phyloP scores from a whole-genome alignment of 805 yeast species.

The Cephaloascus albidus region DNA sequence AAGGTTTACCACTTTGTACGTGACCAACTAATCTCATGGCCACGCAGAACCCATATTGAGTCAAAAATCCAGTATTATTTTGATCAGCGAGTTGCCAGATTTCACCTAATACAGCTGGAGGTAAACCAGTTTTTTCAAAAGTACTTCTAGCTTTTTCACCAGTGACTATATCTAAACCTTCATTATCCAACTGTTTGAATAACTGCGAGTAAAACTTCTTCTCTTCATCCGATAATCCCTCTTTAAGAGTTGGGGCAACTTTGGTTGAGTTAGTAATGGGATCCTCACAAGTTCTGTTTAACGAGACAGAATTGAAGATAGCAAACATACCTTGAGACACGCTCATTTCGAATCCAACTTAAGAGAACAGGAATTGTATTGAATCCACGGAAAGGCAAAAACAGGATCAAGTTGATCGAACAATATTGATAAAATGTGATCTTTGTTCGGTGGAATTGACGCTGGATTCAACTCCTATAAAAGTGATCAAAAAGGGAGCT shows the following conservation, averaged over 20 bases:
- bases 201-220: conserved; percentile 62
- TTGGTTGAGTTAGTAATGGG: conserved; percentile 2
- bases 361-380: too few relatives aligned
- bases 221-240: conserved; percentile 65
- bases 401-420: too few relatives aligned
- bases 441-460: too few relatives aligned
- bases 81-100: conserved; percentile 94
- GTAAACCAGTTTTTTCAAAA: conserved; percentile 77
- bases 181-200: conserved; percentile 74
- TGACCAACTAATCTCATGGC: conserved; percentile 89
- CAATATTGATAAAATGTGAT: too few relatives aligned
- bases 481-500: too few relatives aligned
- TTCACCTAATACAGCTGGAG: conserved; percentile 72
- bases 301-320: not conserved
- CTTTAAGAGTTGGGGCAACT: conserved; percentile 27
- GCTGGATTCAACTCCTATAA: too few relatives aligned
- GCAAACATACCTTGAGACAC: not conserved
- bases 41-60: conserved; percentile 68
- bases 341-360: too few relatives aligned
- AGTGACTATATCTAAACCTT: conserved; percentile 70
- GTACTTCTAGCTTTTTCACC: conserved; percentile 81
- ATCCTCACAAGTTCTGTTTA: not conserved
- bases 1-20: conserved; percentile 61
- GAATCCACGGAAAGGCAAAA: too few relatives aligned
- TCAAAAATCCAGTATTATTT: conserved; percentile 78